These are phyloP conservation scores for Penicillium cinerascens DNA, from an alignment of 495 filamentous ascomycete species.

Conservation along the genomic window DNA sequence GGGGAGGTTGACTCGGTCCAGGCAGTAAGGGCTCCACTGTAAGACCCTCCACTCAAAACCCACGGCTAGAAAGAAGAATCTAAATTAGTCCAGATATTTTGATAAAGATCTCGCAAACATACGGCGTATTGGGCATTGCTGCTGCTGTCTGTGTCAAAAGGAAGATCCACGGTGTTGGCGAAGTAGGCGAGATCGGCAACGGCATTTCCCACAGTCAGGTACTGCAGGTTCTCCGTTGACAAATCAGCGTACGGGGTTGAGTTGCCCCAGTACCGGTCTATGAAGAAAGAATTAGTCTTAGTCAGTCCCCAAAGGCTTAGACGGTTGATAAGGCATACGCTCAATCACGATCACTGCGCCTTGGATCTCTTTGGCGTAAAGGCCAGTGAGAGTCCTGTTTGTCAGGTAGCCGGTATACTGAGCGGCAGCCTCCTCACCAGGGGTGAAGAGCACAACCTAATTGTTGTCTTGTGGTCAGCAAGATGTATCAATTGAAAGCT, in stretches of 20 bases:
- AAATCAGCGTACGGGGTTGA: constrained; percentile 57
- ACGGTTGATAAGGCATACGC: constrained; percentile 34
- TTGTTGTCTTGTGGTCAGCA: neutral
- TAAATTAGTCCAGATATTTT: neutral
- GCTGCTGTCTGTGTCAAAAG: constrained; percentile 52
- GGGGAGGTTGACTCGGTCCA: constrained; percentile 59
- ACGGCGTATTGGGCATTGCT: constrained; percentile 53
- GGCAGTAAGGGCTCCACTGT: constrained; percentile 59
- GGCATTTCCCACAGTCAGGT: constrained; percentile 60
- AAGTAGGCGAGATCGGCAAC: constrained; percentile 62
- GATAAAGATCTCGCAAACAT: neutral
- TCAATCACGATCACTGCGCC: constrained; percentile 57
- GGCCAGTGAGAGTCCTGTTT: constrained; percentile 49
- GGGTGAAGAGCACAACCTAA: constrained; percentile 53
- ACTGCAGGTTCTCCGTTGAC: constrained; percentile 54
- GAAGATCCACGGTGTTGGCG: constrained; percentile 53
- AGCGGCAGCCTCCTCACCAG: constrained; percentile 54
- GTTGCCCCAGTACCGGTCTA: constrained; percentile 59
- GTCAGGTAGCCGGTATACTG: constrained; percentile 46
- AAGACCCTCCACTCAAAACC: constrained; percentile 62
- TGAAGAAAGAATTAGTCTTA: neutral
- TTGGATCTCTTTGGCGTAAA: constrained; percentile 50
- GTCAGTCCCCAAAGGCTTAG: neutral
- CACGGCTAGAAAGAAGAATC: constrained; percentile 56
- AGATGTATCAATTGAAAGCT: constrained; percentile 3